Base-by-base conservation (phyloP, 495 filamentous ascomycete genomes). In the Podospora sp. region DNA sequence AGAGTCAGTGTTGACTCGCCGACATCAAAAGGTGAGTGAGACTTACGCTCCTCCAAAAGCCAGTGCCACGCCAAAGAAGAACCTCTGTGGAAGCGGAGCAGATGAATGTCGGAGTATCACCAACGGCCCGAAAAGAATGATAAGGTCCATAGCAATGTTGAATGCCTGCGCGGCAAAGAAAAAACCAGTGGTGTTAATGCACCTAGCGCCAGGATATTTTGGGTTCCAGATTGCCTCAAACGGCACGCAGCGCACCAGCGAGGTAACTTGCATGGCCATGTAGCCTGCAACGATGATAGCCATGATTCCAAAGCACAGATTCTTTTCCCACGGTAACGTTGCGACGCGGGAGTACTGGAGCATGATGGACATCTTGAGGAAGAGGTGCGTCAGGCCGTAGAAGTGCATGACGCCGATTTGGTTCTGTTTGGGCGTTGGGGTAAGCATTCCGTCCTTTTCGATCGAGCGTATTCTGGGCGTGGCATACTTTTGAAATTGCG, bases 331-430 rank as follows among this genome's bases (percentile, higher is more conserved):
- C 22, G 58, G 24, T 26, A 67, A 27, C n/a, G 53, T 49, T 24
- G 21, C 24, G 33, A 67, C 29, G 11, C 65, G 65, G 25, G 18
- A 18, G 49, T 67, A 67, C 11, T 62, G 56, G 6, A 67, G 57
- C 40, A 67, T 14, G 40, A 67, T 67, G 56, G 65, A 67, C 3
- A 67, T 18, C 46, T 67, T 67, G 57, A 67, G 56, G 65, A 61
- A 60, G 27, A 61, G 46, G 58, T 67, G 65, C n/a, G 29, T 49
- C 18, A 61, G 35, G 59, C 5, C 5, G 59, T 61, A 61, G 59
- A 40, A 61, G 14, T 61, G 29, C 29, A 26, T 61, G 59, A 61
- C 35, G 35, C n/a, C 59, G 16, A 61, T 40, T 7, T 16, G 5
- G 27, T 7, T 22, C 56, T 59, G 56, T 6, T 29, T 8, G 29